Evolutionary conservation across 495 filamentous ascomycete genomes (phyloP).

Genomic region (Oidiodendron maius): DNA sequence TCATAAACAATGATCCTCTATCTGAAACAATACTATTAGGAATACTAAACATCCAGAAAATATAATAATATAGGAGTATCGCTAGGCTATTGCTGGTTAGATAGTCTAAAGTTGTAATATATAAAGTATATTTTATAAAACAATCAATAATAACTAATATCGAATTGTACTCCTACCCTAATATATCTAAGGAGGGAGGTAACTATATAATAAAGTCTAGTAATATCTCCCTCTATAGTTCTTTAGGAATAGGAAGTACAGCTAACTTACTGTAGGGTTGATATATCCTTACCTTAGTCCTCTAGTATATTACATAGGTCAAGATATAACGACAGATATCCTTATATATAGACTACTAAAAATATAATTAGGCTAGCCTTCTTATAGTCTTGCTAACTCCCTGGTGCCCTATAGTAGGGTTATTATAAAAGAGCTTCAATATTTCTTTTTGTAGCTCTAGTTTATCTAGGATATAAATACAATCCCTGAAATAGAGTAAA

Average conservation of each 20-base stretch:
- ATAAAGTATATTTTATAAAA: background rate
- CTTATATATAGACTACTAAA: background rate
- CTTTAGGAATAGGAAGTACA: background rate
- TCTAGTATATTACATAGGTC: background rate
- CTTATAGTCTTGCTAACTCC: background rate
- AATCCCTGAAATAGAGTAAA: background rate
- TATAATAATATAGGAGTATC: background rate
- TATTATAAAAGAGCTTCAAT: background rate
- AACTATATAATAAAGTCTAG: background rate
- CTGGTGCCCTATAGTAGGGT: background rate
- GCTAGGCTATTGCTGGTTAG: background rate
- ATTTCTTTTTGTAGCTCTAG: background rate
- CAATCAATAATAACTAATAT: background rate
- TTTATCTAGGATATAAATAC: background rate
- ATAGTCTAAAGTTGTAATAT: background rate
- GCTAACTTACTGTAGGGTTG: background rate
- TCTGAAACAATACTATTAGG: background rate
- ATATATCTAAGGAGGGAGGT: background rate
- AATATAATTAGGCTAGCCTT: background rate
- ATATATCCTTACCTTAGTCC: background rate
- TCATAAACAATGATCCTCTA: background rate
- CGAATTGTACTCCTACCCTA: background rate
- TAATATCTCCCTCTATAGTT: background rate
- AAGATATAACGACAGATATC: background rate
- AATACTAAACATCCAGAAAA: background rate